Evolutionary conservation across 768 basidiomycete species (phyloP).

Genomic region (Leccinum longicurvipes): DNA sequence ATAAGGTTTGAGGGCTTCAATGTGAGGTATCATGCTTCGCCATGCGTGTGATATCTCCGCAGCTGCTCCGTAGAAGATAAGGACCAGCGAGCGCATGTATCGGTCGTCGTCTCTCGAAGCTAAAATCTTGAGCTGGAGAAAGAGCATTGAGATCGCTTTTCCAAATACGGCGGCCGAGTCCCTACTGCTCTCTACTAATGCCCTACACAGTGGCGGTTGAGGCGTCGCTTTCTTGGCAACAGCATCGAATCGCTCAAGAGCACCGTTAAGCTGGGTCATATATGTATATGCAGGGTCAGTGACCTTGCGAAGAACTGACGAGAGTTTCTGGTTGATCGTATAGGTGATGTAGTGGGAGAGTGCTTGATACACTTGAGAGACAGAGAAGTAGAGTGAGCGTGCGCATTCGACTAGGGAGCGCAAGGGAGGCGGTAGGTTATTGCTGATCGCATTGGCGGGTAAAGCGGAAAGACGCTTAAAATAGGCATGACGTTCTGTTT

Average conservation of each 20-base stretch:
- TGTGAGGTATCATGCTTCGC: conserved; percentile 69
- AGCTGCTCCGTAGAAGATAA: conserved; percentile 86
- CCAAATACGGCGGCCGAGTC: conserved; percentile 82
- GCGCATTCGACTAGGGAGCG: conserved; percentile 79
- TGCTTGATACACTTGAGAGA: conserved; percentile 88
- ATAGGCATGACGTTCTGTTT: conserved; percentile 85
- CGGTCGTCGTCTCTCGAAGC: conserved; percentile 76
- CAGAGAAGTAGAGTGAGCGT: conserved; percentile 86
- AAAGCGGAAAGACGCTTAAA: conserved; percentile 88
- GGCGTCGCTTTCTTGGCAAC: conserved; percentile 68
- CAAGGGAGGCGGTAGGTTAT: conserved; percentile 67
- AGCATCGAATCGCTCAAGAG: conserved; percentile 88
- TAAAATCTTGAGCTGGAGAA: conserved; percentile 76
- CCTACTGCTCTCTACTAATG: conserved; percentile 77
- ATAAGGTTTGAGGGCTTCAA: conserved; percentile 66
- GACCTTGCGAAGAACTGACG: conserved; percentile 77
- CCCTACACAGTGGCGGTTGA: conserved; percentile 67
- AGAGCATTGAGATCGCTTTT: conserved; percentile 82
- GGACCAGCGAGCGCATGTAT: conserved; percentile 79
- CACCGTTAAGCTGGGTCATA: conserved; percentile 80
- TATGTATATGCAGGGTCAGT: conserved; percentile 81
- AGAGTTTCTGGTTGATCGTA: conserved; percentile 77
- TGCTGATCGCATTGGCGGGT: conserved; percentile 55
- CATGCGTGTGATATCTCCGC: conserved; percentile 87
- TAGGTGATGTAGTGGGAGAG: conserved; percentile 84